phyloP scores from a whole-genome alignment of 345 rosid species.

The Raphanus raphanistrum region DNA sequence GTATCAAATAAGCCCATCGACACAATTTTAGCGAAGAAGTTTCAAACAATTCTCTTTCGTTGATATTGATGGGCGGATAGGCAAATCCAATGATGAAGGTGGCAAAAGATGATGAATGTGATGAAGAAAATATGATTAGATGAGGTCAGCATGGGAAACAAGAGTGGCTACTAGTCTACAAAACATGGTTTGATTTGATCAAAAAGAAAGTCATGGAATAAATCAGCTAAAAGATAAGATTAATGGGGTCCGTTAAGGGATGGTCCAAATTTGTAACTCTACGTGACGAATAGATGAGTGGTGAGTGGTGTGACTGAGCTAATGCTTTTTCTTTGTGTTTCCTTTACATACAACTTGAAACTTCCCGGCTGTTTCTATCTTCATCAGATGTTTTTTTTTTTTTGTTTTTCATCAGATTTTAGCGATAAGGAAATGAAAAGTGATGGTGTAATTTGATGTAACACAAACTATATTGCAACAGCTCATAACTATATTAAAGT shows the following conservation, averaged over 20 bases:
- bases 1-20: background rate
- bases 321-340: background rate
- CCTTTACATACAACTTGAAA: slow-evolving; percentile 23
- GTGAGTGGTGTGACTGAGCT: background rate
- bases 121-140: slow-evolving; percentile 11
- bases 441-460: background rate
- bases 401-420: background rate
- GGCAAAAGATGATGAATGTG: slow-evolving; percentile 35
- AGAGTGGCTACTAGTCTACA: background rate
- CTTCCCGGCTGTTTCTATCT: slow-evolving; percentile 2
- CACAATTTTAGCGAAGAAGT: background rate
- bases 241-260: background rate
- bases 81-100: slow-evolving; percentile 16
- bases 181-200: slow-evolving; percentile 25
- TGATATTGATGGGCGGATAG: slow-evolving; percentile 21
- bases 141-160: background rate
- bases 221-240: slow-evolving; percentile 30
- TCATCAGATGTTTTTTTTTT: background rate
- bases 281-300: background rate
- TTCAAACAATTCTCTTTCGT: background rate
- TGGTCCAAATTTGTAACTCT: background rate
- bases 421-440: background rate
- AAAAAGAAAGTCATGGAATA: slow-evolving; percentile 15
- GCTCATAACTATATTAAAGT: background rate
- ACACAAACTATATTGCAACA: slow-evolving; percentile 6